Evolutionary conservation across 1,139 yeast genomes (phyloP), one percentile per base, ranked within the genome.

Genomic region (Magnusiomyces suaveolens): DNA sequence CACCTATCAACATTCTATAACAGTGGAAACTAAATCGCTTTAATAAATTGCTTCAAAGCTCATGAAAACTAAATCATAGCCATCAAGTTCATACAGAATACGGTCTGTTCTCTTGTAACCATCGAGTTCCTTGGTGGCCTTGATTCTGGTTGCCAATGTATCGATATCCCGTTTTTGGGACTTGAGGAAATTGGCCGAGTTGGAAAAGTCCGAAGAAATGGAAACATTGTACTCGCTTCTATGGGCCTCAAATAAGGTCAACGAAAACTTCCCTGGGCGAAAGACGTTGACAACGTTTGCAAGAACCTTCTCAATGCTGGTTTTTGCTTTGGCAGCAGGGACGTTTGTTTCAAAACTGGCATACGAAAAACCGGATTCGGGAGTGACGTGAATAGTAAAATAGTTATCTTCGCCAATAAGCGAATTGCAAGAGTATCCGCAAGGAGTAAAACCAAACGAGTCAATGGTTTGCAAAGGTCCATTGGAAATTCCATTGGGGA

Each of bases 301-400:
- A 29, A 71, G 61, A 4, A 87, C 82, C 21, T 76, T 77, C 33
- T 74, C 65, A 62, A 82, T 78, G 51, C 75, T 71, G 51, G 78
- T 67, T n/a, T 74, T 71, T 44, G 68, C 68, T 53, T 69, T 68
- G 18, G 73, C 69, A 3, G 80, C 72, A 12, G 84, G 81, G 51
- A 82, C 87, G 67, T 87, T 92, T 21, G 97, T 83, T 68, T 92
- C 97, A 70, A 90, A 92, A 18, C 96, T 87, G 16, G 97, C 97
- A 70, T 92, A 92, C 2, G 96, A 87, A 88, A 95, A 92, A 33
- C 92, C 95, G 21, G 76, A 69, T 69, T 92, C 97, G 0, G 98
- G 98, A 0, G 98, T 92, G 46, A 92, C 87, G 68, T 92, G 98
- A 59, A 90, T 76, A 20, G 97, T 92, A 67, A 87, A 89, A 72